Base-by-base conservation (phyloP, 352 stramenopile genomes). In the Globisporangium splendens region DNA sequence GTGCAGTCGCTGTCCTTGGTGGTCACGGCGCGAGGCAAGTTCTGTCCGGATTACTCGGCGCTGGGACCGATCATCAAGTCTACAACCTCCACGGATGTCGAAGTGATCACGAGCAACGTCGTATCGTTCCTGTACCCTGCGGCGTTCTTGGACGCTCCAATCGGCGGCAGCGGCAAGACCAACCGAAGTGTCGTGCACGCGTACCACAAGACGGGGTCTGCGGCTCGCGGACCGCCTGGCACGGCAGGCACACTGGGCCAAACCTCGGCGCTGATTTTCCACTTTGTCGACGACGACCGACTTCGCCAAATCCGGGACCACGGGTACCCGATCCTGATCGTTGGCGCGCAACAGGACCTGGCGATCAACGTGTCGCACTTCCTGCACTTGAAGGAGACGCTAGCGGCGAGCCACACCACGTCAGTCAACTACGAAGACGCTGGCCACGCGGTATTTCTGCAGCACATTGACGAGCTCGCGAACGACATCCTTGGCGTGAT, bases 1-100 rank as follows among this genome's bases (percentile, higher is more conserved):
- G 66, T 85, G 18, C 47, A 59, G 22, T 85, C 75, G n/a, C 57
- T 83, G n/a, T 68, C 72, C 22, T 48, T 85, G 21, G 48, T 78
- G 20, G 69, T 77, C 20, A 78, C 64, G 21, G 69, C 74, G 17
- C 64, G 61, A 2, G 75, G 24, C 28, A 54, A 55, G 31, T 51
- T 55, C 46, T 44, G 14, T n/a, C 54, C 42, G 8, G 54, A 17
- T 17, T 47, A 46, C 35, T n/a, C 24, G 12, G 31, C 54, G 31
- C 15, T 61, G 8, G 20, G 14, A 8, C 15, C 5, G 20, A 59
- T 50, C 48, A 21, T 28, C n/a, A 47, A 15, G 2, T 41, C 51
- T 2, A 57, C 35, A 2, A 21, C 38, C 33, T 57, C 35, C 13
- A 35, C 8, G 8, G 51, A 39, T 22, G n/a, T 14, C 20, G 21